These are phyloP conservation scores for Herpetomonas samuelpessoai DNA, from an alignment of 208 protist genomes.

Conservation along the genomic window DNA sequence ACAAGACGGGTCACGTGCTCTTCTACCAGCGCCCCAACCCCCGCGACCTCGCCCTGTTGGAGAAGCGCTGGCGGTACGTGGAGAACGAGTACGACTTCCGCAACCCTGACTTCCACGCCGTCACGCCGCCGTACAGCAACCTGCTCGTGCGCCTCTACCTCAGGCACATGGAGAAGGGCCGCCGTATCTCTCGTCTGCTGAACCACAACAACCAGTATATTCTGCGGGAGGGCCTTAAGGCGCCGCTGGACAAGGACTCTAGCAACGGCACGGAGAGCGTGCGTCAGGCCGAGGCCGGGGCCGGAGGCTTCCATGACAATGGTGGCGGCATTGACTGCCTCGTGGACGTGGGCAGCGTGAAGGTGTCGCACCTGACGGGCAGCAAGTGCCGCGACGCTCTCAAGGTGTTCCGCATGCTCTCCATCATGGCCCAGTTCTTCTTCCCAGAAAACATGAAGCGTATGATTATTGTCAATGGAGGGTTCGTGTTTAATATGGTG, in stretches of 20 bases:
- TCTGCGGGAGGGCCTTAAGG: conserved; percentile 24
- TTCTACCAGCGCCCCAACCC: conserved; percentile 54
- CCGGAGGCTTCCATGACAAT: conserved; percentile 31
- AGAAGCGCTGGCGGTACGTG: conserved; percentile 42
- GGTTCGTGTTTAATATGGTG: conserved; percentile 41
- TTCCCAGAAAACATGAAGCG: conserved; percentile 68
- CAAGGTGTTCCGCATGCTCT: conserved; percentile 39
- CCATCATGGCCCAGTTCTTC: conserved; percentile 41
- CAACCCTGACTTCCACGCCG: conserved; percentile 36
- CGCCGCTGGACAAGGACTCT: conserved; percentile 15
- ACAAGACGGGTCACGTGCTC: conserved; percentile 38
- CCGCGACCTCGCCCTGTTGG: conserved; percentile 35
- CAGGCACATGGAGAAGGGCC: conserved; percentile 48
- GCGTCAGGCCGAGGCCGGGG: conserved; percentile 3
- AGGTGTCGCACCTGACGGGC: conserved; percentile 44
- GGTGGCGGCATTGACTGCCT: conserved; percentile 38
- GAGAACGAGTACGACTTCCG: conserved; percentile 40
- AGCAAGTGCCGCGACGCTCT: conserved; percentile 41
- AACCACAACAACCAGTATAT: conserved; percentile 48
- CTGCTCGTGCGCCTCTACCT: conserved; percentile 47
- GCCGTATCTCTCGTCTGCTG: conserved; percentile 42
- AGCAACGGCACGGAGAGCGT: conserved; percentile 7
- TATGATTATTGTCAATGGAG: conserved; percentile 63
- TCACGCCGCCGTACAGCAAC: conserved; percentile 41
- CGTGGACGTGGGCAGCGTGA: conserved; percentile 39